These are phyloP conservation scores for Tricholoma saponaceum DNA, from an alignment of 768 basidiomycete species.

Conservation along the genomic window DNA sequence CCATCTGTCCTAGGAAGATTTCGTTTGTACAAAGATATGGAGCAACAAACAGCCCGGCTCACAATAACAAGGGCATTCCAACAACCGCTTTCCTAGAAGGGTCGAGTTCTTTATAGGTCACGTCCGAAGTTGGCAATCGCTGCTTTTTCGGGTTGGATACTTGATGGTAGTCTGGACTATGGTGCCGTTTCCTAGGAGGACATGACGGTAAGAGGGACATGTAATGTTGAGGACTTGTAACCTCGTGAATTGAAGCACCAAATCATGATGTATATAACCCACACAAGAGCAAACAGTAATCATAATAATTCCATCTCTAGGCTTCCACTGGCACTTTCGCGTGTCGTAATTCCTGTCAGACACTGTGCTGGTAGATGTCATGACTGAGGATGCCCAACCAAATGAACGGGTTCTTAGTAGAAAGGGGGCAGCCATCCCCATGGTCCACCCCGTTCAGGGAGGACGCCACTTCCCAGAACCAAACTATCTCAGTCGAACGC, in stretches of 20 bases:
- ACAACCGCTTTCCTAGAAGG: background rate
- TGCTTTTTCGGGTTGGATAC: background rate
- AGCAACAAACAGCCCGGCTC: background rate
- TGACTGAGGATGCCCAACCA: slow-evolving; percentile 16
- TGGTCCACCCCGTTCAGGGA: background rate
- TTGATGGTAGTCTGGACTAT: background rate
- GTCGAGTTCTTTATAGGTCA: background rate
- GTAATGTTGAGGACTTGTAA: background rate
- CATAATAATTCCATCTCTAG: too few species aligned
- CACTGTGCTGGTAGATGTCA: slow-evolving; percentile 8
- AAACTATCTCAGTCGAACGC: background rate
- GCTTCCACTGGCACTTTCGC: background rate
- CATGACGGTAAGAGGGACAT: background rate
- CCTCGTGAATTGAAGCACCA: too few species aligned
- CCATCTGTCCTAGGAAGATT: background rate
- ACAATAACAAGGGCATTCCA: background rate
- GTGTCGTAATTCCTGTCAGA: background rate
- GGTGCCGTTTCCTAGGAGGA: background rate
- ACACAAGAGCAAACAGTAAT: background rate
- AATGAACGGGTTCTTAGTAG: slow-evolving; percentile 10
- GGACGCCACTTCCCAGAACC: background rate
- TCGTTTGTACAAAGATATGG: background rate
- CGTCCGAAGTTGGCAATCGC: background rate
- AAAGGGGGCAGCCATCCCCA: slow-evolving; percentile 11
- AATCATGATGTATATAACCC: too few species aligned